Conservation (phyloP, 768 basidiomycete species). For the Mycena vitilis region DNA sequence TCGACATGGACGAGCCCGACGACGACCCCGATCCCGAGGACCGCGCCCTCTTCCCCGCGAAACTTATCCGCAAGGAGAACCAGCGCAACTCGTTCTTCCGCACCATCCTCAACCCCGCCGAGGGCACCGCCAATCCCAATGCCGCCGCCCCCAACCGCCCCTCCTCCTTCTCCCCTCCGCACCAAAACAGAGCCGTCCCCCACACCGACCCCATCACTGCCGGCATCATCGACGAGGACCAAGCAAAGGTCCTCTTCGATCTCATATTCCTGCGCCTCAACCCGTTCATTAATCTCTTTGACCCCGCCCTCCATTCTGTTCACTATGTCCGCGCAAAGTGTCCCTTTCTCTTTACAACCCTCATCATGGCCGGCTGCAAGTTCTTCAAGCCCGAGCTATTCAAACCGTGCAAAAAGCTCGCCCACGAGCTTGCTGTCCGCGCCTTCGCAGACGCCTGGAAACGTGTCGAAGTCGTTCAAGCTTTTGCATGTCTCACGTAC, state of each 20-base stretch:
- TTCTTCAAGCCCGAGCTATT: constrained; percentile 81
- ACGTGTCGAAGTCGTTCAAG: constrained; percentile 88
- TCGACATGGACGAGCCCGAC: constrained; percentile 73
- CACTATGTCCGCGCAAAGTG: constrained; percentile 83
- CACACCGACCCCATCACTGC: constrained; percentile 73
- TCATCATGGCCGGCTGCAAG: constrained; percentile 87
- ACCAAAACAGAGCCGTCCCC: constrained; percentile 49
- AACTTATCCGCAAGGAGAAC: constrained; percentile 78
- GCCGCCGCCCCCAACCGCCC: constrained; percentile 46
- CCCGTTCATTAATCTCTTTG: constrained; percentile 90
- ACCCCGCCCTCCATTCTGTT: constrained; percentile 86
- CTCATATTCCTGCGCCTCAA: constrained; percentile 85
- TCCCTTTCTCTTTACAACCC: constrained; percentile 85
- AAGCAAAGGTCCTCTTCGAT: constrained; percentile 81
- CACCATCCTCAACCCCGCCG: constrained; percentile 83
- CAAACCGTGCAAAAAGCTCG: constrained; percentile 75
- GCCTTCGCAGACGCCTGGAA: constrained; percentile 86
- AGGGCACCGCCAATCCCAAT: constrained; percentile 52
- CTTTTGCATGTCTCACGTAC: constrained; percentile 89
- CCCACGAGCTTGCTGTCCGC: constrained; percentile 77
- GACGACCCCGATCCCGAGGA: constrained; percentile 70
- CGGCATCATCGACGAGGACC: constrained; percentile 75
- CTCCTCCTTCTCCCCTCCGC: constrained; percentile 51
- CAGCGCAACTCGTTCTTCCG: constrained; percentile 83
- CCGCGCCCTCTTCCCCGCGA: constrained; percentile 77